These are phyloP conservation scores for Eucalyptus rudis DNA, from an alignment of 345 rosid genomes.

Conservation along the genomic window DNA sequence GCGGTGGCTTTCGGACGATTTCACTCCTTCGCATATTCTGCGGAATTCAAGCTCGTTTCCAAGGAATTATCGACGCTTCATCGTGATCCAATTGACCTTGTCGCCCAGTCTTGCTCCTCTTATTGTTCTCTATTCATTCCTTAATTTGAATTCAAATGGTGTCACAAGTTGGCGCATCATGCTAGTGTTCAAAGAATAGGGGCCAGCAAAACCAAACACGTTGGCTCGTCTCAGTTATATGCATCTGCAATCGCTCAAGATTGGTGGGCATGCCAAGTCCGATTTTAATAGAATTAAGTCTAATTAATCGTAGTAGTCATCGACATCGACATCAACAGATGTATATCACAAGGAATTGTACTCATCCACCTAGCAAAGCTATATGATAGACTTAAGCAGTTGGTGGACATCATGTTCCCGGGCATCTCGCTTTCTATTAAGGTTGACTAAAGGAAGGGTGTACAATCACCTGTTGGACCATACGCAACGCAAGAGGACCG, in stretches of 20 bases:
- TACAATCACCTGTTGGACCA: background rate
- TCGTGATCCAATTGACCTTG: background rate
- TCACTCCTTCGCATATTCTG: background rate
- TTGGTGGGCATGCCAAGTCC: background rate
- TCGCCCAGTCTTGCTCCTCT: background rate
- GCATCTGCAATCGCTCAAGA: background rate
- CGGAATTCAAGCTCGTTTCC: background rate
- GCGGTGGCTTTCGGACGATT: background rate
- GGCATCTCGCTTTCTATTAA: background rate
- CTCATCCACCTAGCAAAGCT: background rate
- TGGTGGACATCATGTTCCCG: background rate
- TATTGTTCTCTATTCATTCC: background rate
- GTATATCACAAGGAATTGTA: background rate
- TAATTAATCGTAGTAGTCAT: too few relatives aligned
- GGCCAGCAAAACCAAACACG: background rate
- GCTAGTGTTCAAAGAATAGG: background rate
- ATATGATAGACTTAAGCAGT: background rate
- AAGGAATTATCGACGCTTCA: background rate
- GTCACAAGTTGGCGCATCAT: background rate
- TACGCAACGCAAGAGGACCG: background rate
- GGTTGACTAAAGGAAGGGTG: background rate
- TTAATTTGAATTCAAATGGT: background rate
- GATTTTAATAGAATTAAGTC: background rate
- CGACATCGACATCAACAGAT: too few relatives aligned
- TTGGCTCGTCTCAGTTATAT: background rate